Conservation (phyloP, 139 green algal species). For the Bryopsis sp. region DNA sequence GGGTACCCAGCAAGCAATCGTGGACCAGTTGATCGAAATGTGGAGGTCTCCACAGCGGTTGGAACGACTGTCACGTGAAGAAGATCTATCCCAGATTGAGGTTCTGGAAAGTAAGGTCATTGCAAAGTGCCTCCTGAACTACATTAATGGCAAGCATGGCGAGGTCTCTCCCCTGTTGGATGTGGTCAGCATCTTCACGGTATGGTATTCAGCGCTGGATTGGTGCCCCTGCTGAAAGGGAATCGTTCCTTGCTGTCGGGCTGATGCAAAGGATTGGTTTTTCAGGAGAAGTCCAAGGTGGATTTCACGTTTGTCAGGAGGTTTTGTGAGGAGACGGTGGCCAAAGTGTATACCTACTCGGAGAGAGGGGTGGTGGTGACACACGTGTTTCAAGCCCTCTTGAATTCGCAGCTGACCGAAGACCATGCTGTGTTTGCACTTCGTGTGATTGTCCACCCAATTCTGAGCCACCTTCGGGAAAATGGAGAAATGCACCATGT, state of each 20-base stretch:
- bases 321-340: slow-evolving; percentile 49
- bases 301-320: slow-evolving; percentile 76
- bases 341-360: slow-evolving; percentile 34
- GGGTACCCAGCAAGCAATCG: slow-evolving; percentile 30
- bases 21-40: slow-evolving; percentile 33
- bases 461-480: slow-evolving; percentile 55
- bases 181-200: slow-evolving; percentile 60
- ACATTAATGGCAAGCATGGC: slow-evolving; percentile 44
- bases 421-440: slow-evolving; percentile 51
- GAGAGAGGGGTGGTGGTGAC: slow-evolving; percentile 50
- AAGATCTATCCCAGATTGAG: slow-evolving; percentile 22
- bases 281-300: slow-evolving; percentile 28
- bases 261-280: not conserved
- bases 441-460: slow-evolving; percentile 67
- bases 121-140: slow-evolving; percentile 69
- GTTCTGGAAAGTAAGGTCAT: slow-evolving; percentile 76
- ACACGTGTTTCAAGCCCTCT: slow-evolving; percentile 50
- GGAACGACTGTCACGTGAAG: slow-evolving; percentile 26
- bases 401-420: slow-evolving; percentile 21
- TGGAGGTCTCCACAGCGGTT: slow-evolving; percentile 41
- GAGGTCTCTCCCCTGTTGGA: slow-evolving; percentile 72
- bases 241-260: not conserved
- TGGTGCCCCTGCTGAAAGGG: too few relatives aligned
- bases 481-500: slow-evolving; percentile 31
- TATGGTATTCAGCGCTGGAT: too few relatives aligned